These are phyloP conservation scores for Malbranchea cinnamomea DNA, from an alignment of 2,329 filamentous ascomycete genomes.

Conservation along the genomic window DNA sequence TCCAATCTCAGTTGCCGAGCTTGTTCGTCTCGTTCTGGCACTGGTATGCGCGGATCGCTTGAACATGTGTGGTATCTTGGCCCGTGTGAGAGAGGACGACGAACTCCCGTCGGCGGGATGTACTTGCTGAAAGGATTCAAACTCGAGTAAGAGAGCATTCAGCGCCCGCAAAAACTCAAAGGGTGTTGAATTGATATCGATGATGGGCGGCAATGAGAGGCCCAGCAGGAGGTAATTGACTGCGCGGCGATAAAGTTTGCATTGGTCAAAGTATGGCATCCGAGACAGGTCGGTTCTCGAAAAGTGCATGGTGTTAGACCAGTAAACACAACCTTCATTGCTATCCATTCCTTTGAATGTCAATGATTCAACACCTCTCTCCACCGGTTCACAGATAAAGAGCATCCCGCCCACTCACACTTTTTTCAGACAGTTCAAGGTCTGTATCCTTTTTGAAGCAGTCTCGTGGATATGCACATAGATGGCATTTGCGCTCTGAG, in stretches of 20 bases:
- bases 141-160: conserved; percentile 74
- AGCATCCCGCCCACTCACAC: conserved; percentile 45
- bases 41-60: conserved; percentile 45
- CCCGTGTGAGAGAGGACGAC: conserved; percentile 56
- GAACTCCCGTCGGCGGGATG: conserved; percentile 63
- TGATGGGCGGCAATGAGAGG: conserved; percentile 73
- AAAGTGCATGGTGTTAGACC: conserved; percentile 96
- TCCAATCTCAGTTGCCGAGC: conserved; percentile 46
- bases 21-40: conserved; percentile 43
- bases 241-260: conserved; percentile 74
- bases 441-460: conserved; percentile 83
- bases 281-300: conserved; percentile 64
- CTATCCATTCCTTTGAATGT: conserved; percentile 30
- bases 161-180: conserved; percentile 77
- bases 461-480: conserved; percentile 66
- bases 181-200: conserved; percentile 71
- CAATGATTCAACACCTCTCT: too few relatives aligned
- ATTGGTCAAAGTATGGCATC: conserved; percentile 72
- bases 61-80: conserved; percentile 72
- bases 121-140: conserved; percentile 81
- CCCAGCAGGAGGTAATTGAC: conserved; percentile 90
- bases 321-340: conserved; percentile 87
- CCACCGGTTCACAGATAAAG: too few relatives aligned
- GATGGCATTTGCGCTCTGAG: conserved; percentile 39
- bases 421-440: conserved; percentile 81